Base-by-base conservation (phyloP, 192 early-diverging fungal species). In the Coemansia sp. region DNA sequence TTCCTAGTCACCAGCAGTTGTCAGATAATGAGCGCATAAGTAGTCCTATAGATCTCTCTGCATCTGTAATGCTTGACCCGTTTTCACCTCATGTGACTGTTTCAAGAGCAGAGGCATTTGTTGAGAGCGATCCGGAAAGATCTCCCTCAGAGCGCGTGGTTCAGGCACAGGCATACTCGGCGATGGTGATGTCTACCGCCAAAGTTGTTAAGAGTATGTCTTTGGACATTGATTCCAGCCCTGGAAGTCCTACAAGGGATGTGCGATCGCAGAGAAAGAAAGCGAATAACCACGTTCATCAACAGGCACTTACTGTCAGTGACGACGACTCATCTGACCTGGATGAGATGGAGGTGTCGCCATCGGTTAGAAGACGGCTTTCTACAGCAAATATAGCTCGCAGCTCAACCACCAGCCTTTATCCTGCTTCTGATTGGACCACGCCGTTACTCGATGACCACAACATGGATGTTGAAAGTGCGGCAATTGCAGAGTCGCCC, bases 391-490 rank as follows among this genome's bases (percentile, higher is more conserved):
- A 25, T 37, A 30, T 30, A 7, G 27, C 27, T 30, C 27, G 27
- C 27, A 30, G 7, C 27, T 30, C 27, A 30, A 30, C 27, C 27
- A 30, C 27, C 7, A 30, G 27, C 27, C 27, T 5, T 7, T 30
- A 30, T 7, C 27, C 27, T 30, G 27, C 2, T 30, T 30, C 27
- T 2, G 7, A 30, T 7, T 39, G 22, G 18, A 24, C 18, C 42
- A 55, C 54, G 1, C 47, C 48, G 2, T 59, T 48, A 46, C 47
- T 65, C 11, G 59, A 49, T 9, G 69, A 45, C 45, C 53, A 11
- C 12, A 61, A 11, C 12, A 61, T 64, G 62, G 67, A 76, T 24
- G 53, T 69, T 9, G 67, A 69, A 9, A 51, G 52, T 42, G 66
- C 67, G 5, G 63, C 47, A 1, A 21, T 66, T 2, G 25, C 57